Base-by-base conservation (phyloP, 768 basidiomycete genomes). In the Porphyrellus cyaneotinctus region DNA sequence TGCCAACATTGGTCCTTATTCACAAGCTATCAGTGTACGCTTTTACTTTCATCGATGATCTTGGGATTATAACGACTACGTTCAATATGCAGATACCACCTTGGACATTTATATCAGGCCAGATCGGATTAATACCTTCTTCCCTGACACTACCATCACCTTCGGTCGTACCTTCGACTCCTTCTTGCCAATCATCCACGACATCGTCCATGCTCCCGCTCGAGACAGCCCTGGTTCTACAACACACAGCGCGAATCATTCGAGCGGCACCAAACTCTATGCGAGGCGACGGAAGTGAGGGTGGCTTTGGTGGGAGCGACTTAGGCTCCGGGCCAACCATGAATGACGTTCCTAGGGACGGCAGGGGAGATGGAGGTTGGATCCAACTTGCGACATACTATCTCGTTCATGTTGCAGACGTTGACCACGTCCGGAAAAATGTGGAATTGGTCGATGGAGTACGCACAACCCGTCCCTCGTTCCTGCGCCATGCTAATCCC, bases 1-100 rank as follows among this genome's bases (percentile, higher is more conserved):
- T 13, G 97, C 97, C 11, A 99, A 98, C 67, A 98, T 99, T 49
- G 97, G 97, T 0, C 97, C 97, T 5, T 99, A 99, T 69, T 97
- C 93, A 5, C 97, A 99, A 71, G 88, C 92, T 2, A 81, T 97
- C 58, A 75, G 78, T 47, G 95, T 95, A 48, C 61, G 83, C 72
- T 48, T 38, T 45, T 57, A 38, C 22, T 41, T 24, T 1, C 18
- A 13, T 47, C 7, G 8, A 23, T 30, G 38, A 30, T 41, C 28
- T 17, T 30, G 23, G 9, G 26, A 9, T 9, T 28, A 28, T n/a
- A 54, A 26, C 10, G 20, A 26, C 17, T 3, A 22, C 38, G 24
- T 53, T 47, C 35, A 24, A 39, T 43, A 2, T 43, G 9, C 59
- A 95, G 93, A 84, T 80, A 41, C 82, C 80, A 57, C 80, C 87